Percentiles rank a stretch among this genome's conserved stretches.
These are phyloP conservation scores for Cyclotella choctawhatcheeana DNA, from an alignment of 108 stramenopile species.

Conservation along the genomic window DNA sequence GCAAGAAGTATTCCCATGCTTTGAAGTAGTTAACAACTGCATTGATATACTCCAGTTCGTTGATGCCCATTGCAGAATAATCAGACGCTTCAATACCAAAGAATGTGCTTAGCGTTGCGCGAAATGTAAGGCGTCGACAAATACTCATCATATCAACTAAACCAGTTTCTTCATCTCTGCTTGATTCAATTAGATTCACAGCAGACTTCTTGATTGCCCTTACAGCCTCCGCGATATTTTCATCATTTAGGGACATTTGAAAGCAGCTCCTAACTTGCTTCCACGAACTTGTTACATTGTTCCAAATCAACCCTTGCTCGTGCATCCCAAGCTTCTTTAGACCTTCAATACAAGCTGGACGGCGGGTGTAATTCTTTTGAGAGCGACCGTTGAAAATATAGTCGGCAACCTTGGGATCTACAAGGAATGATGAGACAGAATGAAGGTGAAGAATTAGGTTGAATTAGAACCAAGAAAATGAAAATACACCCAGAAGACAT, in stretches of 20 bases:
- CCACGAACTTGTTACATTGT: neutral
- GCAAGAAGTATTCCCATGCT: slow-evolving; percentile 9
- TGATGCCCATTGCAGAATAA: neutral
- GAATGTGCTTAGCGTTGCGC: neutral
- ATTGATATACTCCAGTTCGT: neutral
- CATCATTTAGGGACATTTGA: slow-evolving; percentile 1
- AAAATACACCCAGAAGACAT: too few species aligned
- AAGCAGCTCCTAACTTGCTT: neutral
- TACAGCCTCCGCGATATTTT: neutral
- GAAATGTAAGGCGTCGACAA: slow-evolving; percentile 8
- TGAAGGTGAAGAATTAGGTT: neutral
- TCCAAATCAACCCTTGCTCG: slow-evolving; percentile 3
- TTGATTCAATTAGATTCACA: neutral
- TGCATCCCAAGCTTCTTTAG: slow-evolving; percentile 2
- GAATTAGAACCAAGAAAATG: too few species aligned
- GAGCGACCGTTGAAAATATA: neutral
- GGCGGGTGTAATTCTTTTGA: slow-evolving; percentile 4
- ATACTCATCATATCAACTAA: slow-evolving; percentile 6
- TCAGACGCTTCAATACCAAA: slow-evolving; percentile 3
- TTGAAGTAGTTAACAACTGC: slow-evolving; percentile 8
- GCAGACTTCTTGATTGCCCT: neutral
- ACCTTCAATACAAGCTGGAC: neutral
- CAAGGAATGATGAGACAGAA: neutral
- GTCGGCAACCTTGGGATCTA: slow-evolving; percentile 2
- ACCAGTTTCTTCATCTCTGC: neutral